These are phyloP conservation scores for Apophysomyces variabilis DNA, from an alignment of 371 early-diverging fungal genomes.

Conservation along the genomic window DNA sequence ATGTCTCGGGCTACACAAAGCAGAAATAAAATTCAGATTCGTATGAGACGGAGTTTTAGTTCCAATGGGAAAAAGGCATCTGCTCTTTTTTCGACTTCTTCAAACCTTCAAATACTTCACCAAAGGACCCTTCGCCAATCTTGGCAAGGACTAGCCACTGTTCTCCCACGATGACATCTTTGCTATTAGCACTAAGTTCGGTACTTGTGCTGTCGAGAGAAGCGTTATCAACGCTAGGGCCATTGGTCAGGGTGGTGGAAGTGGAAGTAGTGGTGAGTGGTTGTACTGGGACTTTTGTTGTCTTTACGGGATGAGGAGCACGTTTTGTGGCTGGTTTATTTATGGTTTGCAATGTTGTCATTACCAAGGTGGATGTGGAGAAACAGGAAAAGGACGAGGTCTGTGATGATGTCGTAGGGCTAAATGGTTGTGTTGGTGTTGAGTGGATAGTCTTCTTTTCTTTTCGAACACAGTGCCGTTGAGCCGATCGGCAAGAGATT, in stretches of 20 bases:
- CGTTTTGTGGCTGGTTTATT: constrained; percentile 13
- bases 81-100: not conserved
- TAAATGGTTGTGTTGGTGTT: not conserved
- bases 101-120: constrained; percentile 66
- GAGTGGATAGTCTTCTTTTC: constrained; percentile 11
- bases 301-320: constrained; percentile 20
- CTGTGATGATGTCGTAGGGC: constrained; percentile 4
- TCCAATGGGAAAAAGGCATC: not conserved
- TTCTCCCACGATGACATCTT: constrained; percentile 56
- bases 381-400: constrained; percentile 1
- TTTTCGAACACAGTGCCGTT: constrained; percentile 21
- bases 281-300: not conserved
- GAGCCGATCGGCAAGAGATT: constrained; percentile 18
- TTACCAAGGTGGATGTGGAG: constrained; percentile 10
- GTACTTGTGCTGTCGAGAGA: constrained; percentile 33
- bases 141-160: constrained; percentile 62
- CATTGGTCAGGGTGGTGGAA: constrained; percentile 4
- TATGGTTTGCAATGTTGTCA: constrained; percentile 25
- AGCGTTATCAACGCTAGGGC: not conserved
- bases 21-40: not conserved
- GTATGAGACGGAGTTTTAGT: not conserved
- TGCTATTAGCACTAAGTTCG: constrained; percentile 25
- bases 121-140: constrained; percentile 69
- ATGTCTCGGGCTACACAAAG: constrained; percentile 46
- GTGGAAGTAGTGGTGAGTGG: not conserved